A percentile compares a stretch with the other conserved stretches of the same genome.
Evolutionary conservation across 164 flowering plant genomes (phyloP).

Genomic region (Piper betle): DNA sequence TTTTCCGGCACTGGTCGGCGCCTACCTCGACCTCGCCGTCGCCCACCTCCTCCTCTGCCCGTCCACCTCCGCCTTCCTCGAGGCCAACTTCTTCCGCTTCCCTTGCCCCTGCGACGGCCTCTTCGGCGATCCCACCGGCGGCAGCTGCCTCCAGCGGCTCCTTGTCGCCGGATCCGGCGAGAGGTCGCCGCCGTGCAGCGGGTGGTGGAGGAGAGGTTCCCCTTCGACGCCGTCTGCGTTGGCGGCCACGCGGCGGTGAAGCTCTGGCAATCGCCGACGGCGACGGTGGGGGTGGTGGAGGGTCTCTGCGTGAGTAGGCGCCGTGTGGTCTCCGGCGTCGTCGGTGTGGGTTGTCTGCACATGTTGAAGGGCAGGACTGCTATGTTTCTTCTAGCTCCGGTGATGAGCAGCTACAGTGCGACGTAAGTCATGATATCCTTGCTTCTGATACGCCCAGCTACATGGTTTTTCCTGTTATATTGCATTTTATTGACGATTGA

Average conservation of each 20-base stretch:
- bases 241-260: conserved; percentile 7
- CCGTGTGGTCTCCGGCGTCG: conserved; percentile 24
- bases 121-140: conserved; percentile 25
- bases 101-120: conserved; percentile 75
- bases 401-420: conserved; percentile 7
- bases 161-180: conserved; percentile 37
- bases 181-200: conserved; percentile 40
- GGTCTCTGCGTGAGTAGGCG: conserved; percentile 20
- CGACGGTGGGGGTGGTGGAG: conserved; percentile 1
- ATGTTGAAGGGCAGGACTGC: conserved; percentile 17
- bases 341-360: conserved; percentile 12
- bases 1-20: conserved; percentile 49
- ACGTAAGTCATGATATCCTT: background rate
- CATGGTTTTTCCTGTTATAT: background rate
- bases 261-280: conserved; percentile 5
- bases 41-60: conserved; percentile 58
- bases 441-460: background rate
- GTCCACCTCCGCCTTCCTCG: conserved; percentile 41
- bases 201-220: conserved; percentile 37
- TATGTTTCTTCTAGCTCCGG: conserved; percentile 5
- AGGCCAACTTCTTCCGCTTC: conserved; percentile 42
- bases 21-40: conserved; percentile 68
- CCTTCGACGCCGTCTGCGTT: conserved; percentile 35
- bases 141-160: conserved; percentile 32
- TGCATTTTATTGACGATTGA: too few relatives aligned